These are phyloP conservation scores for Arabidopsis lyrata DNA, from an alignment of 441 rosid genomes.

Conservation along the genomic window DNA sequence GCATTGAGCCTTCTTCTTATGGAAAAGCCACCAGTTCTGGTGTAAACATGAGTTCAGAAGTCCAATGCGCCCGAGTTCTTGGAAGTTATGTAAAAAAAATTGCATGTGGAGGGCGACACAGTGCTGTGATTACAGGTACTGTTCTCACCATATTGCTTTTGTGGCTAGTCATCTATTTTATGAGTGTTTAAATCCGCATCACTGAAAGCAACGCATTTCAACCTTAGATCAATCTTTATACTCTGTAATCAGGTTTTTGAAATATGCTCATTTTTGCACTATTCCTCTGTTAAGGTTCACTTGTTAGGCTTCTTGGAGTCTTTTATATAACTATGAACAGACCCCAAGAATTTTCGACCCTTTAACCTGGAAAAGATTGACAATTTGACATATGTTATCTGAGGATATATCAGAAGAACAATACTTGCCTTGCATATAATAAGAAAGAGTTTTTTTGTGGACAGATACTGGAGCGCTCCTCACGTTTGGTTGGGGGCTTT, in stretches of 20 bases:
- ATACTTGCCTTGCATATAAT: not conserved
- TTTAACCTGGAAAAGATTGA: constrained; percentile 19
- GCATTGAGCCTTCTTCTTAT: constrained; percentile 66
- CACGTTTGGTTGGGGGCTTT: constrained; percentile 99
- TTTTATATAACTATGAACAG: not conserved
- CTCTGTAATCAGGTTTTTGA: not conserved
- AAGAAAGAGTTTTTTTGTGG: constrained; percentile 32
- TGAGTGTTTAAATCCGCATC: not conserved
- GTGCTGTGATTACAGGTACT: constrained; percentile 89
- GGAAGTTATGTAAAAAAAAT: constrained; percentile 87
- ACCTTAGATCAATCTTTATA: constrained; percentile 1
- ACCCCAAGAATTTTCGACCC: not conserved
- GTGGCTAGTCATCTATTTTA: not conserved
- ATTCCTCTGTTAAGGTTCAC: constrained; percentile 1
- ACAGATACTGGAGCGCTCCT: constrained; percentile 98
- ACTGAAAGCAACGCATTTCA: constrained; percentile 19
- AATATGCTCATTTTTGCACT: constrained; percentile 8
- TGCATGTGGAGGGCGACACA: constrained; percentile 98
- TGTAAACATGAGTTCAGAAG: constrained; percentile 64
- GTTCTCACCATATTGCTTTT: constrained; percentile 8
- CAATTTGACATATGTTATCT: not conserved
- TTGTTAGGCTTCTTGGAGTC: constrained; percentile 20
- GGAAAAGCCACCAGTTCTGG: constrained; percentile 65
- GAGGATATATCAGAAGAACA: not conserved
- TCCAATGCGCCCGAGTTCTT: constrained; percentile 67